Percentiles rank a stretch among this genome's conserved stretches.
phyloP scores from a whole-genome alignment of 1,139 yeast species.

The Blastobotrys ciferrii region DNA sequence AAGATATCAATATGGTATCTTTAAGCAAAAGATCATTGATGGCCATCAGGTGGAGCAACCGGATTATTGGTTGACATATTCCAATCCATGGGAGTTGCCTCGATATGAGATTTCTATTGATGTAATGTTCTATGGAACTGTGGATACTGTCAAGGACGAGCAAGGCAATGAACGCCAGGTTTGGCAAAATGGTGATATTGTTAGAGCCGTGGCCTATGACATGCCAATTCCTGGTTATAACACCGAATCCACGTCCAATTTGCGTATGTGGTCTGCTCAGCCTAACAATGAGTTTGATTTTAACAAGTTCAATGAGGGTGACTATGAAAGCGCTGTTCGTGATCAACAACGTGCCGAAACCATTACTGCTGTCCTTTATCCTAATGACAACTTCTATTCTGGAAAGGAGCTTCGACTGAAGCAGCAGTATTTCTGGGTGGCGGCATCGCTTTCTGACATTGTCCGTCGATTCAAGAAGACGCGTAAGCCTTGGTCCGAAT shows the following conservation, averaged over 20 bases:
- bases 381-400: constrained; percentile 85
- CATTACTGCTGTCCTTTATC: constrained; percentile 86
- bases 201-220: constrained; percentile 88
- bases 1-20: constrained; percentile 90
- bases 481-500: constrained; percentile 75
- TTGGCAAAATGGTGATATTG: constrained; percentile 90
- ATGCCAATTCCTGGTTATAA: constrained; percentile 91
- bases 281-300: constrained; percentile 94
- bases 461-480: constrained; percentile 85
- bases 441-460: constrained; percentile 89
- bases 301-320: constrained; percentile 88
- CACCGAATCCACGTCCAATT: constrained; percentile 80
- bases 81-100: constrained; percentile 92
- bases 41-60: constrained; percentile 95
- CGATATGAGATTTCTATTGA: constrained; percentile 86
- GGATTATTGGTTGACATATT: constrained; percentile 85
- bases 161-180: constrained; percentile 51
- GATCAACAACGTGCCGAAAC: constrained; percentile 89
- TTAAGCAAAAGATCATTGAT: constrained; percentile 83
- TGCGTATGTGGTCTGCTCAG: constrained; percentile 86
- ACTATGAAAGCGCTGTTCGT: constrained; percentile 78
- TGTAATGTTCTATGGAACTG: constrained; percentile 87
- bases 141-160: constrained; percentile 58
- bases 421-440: constrained; percentile 97
- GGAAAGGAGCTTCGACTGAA: constrained; percentile 92